These are phyloP conservation scores for Talaromyces adpressus DNA, from an alignment of 495 filamentous ascomycete species.

Conservation along the genomic window DNA sequence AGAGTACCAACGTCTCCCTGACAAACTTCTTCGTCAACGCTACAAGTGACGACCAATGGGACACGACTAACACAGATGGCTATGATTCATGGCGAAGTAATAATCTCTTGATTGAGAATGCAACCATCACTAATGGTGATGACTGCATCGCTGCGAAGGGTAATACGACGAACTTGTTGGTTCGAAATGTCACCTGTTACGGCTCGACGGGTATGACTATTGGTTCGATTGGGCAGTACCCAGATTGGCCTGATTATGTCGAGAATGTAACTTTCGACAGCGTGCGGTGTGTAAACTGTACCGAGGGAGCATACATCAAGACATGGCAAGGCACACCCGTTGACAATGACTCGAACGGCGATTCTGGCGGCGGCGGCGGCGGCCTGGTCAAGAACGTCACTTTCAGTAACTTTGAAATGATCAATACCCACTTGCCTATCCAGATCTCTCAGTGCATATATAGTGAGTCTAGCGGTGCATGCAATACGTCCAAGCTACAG, in stretches of 20 bases:
- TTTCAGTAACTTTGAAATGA: constrained; percentile 39
- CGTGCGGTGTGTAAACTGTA: constrained; percentile 24
- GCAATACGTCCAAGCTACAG: constrained; percentile 44
- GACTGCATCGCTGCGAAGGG: constrained; percentile 31
- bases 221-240: constrained; percentile 41
- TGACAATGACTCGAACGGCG: constrained; percentile 22
- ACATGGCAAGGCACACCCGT: constrained; percentile 35
- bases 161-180: constrained; percentile 32
- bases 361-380: constrained; percentile 22
- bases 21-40: constrained; percentile 39
- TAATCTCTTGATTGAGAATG: constrained; percentile 23
- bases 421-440: constrained; percentile 47
- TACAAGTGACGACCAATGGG: constrained; percentile 23
- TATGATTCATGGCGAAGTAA: constrained; percentile 29
- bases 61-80: constrained; percentile 33
- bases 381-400: constrained; percentile 44
- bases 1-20: constrained; percentile 27
- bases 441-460: constrained; percentile 55
- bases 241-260: constrained; percentile 20
- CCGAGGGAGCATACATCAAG: constrained; percentile 50
- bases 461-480: constrained; percentile 27
- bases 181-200: constrained; percentile 27
- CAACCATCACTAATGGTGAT: constrained; percentile 27
- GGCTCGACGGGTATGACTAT: constrained; percentile 24
- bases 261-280: constrained; percentile 23